A percentile compares a stretch with the other conserved stretches of the same genome.
These are phyloP conservation scores for Barbatosphaeria neglecta DNA, from an alignment of 495 filamentous ascomycete species.

Conservation along the genomic window DNA sequence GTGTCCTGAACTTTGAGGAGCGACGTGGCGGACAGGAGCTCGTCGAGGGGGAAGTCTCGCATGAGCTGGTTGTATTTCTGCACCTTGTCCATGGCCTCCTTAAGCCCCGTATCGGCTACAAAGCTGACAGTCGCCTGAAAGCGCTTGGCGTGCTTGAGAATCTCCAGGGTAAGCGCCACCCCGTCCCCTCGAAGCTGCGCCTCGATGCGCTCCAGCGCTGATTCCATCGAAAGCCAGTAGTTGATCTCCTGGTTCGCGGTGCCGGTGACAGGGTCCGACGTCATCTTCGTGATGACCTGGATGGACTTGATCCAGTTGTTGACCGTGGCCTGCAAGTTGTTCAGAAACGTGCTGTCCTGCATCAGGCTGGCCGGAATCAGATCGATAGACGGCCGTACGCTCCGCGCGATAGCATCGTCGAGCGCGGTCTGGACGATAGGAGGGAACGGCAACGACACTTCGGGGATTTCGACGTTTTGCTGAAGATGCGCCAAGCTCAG, in stretches of 20 bases:
- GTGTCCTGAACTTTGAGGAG: constrained; percentile 84
- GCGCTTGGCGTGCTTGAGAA: constrained; percentile 87
- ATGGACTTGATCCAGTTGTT: constrained; percentile 98
- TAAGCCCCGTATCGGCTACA: constrained; percentile 82
- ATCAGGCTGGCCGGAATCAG: constrained; percentile 60
- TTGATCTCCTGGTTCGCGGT: constrained; percentile 95
- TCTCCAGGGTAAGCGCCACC: constrained; percentile 83
- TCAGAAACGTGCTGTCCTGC: constrained; percentile 79
- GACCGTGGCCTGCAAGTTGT: constrained; percentile 83
- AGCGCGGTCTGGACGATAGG: constrained; percentile 76
- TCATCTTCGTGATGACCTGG: constrained; percentile 90
- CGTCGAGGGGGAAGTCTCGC: constrained; percentile 94
- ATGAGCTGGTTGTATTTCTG: constrained; percentile 98
- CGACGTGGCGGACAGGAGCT: constrained; percentile 83
- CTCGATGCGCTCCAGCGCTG: constrained; percentile 79
- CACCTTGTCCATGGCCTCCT: constrained; percentile 86
- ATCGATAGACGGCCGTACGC: constrained; percentile 58
- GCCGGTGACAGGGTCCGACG: constrained; percentile 74
- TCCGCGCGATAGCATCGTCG: constrained; percentile 54
- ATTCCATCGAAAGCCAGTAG: constrained; percentile 96
- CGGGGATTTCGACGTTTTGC: constrained; percentile 96
- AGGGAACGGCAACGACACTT: constrained; percentile 72
- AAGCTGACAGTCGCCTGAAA: constrained; percentile 97
- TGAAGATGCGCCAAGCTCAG: constrained; percentile 80
- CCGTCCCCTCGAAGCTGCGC: constrained; percentile 77